These are phyloP conservation scores for Cercospora janseana DNA, from an alignment of 2,329 filamentous ascomycete species.

Conservation along the genomic window DNA sequence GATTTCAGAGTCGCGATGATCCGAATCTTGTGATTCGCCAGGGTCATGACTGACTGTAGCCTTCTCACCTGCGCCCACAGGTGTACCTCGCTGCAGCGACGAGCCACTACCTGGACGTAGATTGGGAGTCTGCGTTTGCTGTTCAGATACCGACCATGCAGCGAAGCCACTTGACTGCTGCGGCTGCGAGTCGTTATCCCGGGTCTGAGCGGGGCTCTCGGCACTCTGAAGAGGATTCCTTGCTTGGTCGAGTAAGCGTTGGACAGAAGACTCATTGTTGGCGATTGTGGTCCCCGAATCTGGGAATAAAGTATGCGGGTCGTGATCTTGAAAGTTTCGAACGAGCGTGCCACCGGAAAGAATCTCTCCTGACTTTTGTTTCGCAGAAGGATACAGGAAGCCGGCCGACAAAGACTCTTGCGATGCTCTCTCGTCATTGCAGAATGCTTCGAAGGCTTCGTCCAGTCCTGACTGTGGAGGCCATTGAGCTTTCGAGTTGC, in stretches of 20 bases:
- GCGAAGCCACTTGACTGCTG: constrained; percentile 7
- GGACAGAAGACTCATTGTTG: constrained; percentile 43
- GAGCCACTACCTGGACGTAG: not conserved
- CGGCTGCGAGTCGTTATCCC: not conserved
- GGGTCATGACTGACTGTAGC: not conserved
- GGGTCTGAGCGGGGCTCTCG: not conserved
- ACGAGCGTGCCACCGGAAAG: constrained; percentile 37
- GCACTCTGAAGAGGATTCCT: not conserved
- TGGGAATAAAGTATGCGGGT: constrained; percentile 43
- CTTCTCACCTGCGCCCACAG: too few species aligned
- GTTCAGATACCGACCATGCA: constrained; percentile 16
- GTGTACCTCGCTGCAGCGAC: not conserved
- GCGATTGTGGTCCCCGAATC: constrained; percentile 45
- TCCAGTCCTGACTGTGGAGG: constrained; percentile 8
- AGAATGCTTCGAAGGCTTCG: constrained; percentile 17
- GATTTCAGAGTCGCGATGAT: too few species aligned
- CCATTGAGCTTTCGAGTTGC: not conserved
- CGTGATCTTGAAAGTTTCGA: constrained; percentile 41
- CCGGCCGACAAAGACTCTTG: constrained; percentile 20
- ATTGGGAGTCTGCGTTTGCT: constrained; percentile 15
- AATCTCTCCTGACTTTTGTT: constrained; percentile 25
- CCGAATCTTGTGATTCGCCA: too few species aligned
- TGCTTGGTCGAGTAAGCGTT: constrained; percentile 41
- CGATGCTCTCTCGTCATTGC: constrained; percentile 17
- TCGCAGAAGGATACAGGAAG: constrained; percentile 27